A percentile compares a stretch with the other conserved stretches of the same genome.
Evolutionary conservation across 768 basidiomycete species (phyloP).

Genomic region (Lactarius pseudohatsudake): DNA sequence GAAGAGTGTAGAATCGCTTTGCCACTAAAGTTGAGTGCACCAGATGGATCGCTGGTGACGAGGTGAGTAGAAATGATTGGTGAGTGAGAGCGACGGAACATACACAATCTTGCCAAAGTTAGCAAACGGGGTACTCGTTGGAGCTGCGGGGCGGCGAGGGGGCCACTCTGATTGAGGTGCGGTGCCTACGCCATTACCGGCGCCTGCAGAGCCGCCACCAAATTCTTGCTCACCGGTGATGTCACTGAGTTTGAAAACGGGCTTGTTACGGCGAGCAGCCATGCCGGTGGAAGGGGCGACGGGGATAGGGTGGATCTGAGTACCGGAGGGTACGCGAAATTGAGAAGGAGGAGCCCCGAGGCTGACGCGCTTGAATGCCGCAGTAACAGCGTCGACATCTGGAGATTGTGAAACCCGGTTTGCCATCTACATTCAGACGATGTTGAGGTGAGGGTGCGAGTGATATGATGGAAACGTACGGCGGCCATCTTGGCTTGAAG

Average conservation of each 20-base stretch:
- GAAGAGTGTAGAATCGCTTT: constrained; percentile 91
- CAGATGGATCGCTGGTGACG: constrained; percentile 80
- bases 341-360: constrained; percentile 28
- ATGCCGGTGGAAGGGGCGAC: constrained; percentile 41
- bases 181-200: constrained; percentile 70
- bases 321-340: constrained; percentile 31
- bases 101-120: constrained; percentile 95
- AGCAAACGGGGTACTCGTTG: constrained; percentile 76
- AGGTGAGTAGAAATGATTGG: neutral
- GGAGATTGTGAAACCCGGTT: constrained; percentile 39
- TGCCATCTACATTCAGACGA: constrained; percentile 43
- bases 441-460: constrained; percentile 30
- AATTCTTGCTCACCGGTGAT: constrained; percentile 44
- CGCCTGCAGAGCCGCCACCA: constrained; percentile 57
- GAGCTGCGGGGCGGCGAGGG: constrained; percentile 32
- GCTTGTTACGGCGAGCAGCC: constrained; percentile 47
- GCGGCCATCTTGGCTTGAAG: constrained; percentile 94
- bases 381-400: constrained; percentile 43
- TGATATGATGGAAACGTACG: constrained; percentile 43
- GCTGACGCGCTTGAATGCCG: constrained; percentile 42
- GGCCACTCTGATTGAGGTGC: constrained; percentile 44
- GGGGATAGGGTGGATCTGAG: constrained; percentile 40
- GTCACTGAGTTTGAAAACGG: constrained; percentile 61
- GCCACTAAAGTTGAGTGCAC: constrained; percentile 89
- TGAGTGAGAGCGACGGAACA: constrained; percentile 36